phyloP scores from a whole-genome alignment of 495 filamentous ascomycete genomes.

The Xanthoparmelia taractica region DNA sequence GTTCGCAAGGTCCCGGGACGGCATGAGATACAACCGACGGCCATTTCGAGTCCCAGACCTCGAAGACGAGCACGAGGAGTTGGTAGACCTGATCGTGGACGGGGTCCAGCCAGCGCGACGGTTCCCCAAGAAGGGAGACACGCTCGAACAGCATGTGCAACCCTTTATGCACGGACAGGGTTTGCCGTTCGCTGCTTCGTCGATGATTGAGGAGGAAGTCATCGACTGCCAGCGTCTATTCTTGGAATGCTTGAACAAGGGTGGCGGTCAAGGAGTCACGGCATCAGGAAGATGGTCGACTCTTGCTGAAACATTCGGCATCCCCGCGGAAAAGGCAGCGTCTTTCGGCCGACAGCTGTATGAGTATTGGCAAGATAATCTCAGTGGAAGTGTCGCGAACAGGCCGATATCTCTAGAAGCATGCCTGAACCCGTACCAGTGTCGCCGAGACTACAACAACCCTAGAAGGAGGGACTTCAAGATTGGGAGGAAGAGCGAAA shows the following conservation, averaged over 20 bases:
- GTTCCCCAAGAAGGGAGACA: neutral
- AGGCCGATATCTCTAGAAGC: no score
- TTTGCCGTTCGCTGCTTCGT: neutral
- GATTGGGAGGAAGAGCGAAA: constrained; percentile 4
- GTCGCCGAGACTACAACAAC: neutral
- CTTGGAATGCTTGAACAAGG: neutral
- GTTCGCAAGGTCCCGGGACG: constrained; percentile 40
- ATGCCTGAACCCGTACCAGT: no score
- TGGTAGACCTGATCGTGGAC: constrained; percentile 1
- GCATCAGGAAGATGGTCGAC: neutral
- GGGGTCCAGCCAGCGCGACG: neutral
- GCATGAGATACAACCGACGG: constrained; percentile 3
- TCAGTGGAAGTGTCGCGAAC: neutral
- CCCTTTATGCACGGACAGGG: neutral
- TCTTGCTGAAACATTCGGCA: neutral
- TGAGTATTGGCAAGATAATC: neutral
- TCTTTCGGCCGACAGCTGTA: neutral
- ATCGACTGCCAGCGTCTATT: neutral
- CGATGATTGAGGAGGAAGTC: neutral
- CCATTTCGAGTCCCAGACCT: neutral
- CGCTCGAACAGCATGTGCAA: neutral
- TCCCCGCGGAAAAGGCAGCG: neutral
- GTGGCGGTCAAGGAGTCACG: neutral
- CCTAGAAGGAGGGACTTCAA: constrained; percentile 8
- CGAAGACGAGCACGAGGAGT: neutral